Evolutionary conservation across 305 asterid genomes (phyloP), one percentile per base, ranked within the genome.

Genomic region (Rubia tinctorum): DNA sequence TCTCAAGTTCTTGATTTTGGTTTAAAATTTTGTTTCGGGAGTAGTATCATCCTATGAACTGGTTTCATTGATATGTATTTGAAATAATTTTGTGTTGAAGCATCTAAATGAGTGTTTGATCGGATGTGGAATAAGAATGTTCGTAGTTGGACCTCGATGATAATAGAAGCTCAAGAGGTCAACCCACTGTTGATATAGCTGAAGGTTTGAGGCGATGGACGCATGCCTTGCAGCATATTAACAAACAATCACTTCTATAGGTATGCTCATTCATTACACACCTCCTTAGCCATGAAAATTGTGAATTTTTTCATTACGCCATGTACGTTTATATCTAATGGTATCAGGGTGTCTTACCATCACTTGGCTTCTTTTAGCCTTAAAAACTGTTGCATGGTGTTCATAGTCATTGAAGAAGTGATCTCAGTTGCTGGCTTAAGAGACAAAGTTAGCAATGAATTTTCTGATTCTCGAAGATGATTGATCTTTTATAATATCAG

Each of bases 191-290:
- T 79, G 98, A 95, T 83, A 88, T 95, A 75, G 96, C 99, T 70
- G 98, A 95, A 83, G 95, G 92, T 81, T 80, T 95, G 88, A 83
- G 98, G 73, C 92, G 99, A 39, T 95, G 96, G 99, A 95, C 98
- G 15, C 99, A 95, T 86, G 97, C 98, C 80, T 88, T 92, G 83
- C 97, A 92, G 84, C 96, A 97, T 23, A 89, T 95, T 79, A 96
- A 95, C 83, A 95, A 91, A 75, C 99, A 95, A 78, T 89, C 99
- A 56, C 89, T 90, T 80, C 99, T 88, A 73, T 75, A 92, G 86
- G 98, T 92, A 92, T 78, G 85, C 80, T 69, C 68, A 75, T 84
- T 75, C 69, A 40, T 81, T 62, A 62, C 59, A 30, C 44, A 13
- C 17, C 22, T 9, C 45, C 15, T 8, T 30, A 18, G 22, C 10